phyloP scores from a whole-genome alignment of 192 early-diverging fungal genomes.

The Globomyces pollinis-pini region DNA sequence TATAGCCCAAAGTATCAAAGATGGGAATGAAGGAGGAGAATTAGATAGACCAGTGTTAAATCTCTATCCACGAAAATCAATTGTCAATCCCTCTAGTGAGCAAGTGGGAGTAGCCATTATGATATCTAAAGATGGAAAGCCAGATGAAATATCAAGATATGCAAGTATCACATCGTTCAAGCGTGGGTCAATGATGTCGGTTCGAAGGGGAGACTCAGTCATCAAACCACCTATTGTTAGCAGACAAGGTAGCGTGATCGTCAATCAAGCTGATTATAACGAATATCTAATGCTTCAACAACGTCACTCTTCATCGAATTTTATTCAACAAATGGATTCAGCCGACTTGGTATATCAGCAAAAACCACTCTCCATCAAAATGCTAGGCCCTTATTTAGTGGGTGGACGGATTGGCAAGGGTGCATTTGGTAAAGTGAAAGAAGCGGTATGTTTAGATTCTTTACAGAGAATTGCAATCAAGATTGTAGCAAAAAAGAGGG shows the following conservation, averaged over 20 bases:
- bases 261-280: constrained; percentile 29
- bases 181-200: too few species aligned
- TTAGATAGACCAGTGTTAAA: constrained; percentile 33
- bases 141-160: too few species aligned
- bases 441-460: constrained; percentile 46
- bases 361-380: constrained; percentile 31
- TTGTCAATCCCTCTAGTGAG: constrained; percentile 10
- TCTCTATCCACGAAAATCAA: constrained; percentile 40
- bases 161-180: too few species aligned
- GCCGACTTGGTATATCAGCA: constrained; percentile 41
- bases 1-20: too few species aligned
- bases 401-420: constrained; percentile 54
- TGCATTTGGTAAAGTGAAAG: constrained; percentile 56
- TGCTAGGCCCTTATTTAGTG: constrained; percentile 49
- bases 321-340: constrained; percentile 53
- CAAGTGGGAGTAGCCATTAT: constrained; percentile 3
- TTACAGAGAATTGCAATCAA: constrained; percentile 52
- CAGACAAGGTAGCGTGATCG: constrained; percentile 9
- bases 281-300: constrained; percentile 49
- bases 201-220: background rate
- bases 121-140: background rate
- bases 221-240: background rate
- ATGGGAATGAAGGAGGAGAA: too few species aligned
- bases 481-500: constrained; percentile 47
- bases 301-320: constrained; percentile 41